Conservation (phyloP, 2,329 filamentous ascomycete species). For the Coniochaeta pulveracea region DNA sequence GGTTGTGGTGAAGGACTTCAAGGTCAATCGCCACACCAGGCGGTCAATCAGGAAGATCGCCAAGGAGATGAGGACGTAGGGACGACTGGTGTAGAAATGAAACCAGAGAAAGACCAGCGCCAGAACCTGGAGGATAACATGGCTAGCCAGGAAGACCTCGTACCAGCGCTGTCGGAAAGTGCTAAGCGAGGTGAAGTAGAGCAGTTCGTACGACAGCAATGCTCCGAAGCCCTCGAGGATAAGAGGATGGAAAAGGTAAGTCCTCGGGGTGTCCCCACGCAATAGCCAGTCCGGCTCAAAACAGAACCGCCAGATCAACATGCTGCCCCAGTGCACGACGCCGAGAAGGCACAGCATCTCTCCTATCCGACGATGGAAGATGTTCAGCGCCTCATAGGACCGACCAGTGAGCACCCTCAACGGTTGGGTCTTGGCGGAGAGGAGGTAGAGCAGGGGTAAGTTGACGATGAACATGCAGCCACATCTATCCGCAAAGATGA, state of each 20-base stretch:
- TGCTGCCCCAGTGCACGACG: slow-evolving; percentile 40
- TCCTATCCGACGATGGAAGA: slow-evolving; percentile 52
- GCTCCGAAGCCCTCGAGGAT: slow-evolving; percentile 42
- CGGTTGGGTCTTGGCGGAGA: slow-evolving; percentile 57
- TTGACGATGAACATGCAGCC: slow-evolving; percentile 39
- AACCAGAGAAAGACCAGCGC: slow-evolving; percentile 47
- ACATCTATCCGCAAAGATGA: slow-evolving; percentile 46
- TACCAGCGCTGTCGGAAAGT: slow-evolving; percentile 50
- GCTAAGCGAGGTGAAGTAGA: slow-evolving; percentile 50
- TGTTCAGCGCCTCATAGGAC: slow-evolving; percentile 55
- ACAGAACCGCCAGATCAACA: slow-evolving; percentile 43
- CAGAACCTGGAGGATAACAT: slow-evolving; percentile 43
- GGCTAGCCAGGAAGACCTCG: slow-evolving; percentile 48
- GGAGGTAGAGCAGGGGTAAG: slow-evolving; percentile 44
- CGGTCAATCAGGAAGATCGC: slow-evolving; percentile 47
- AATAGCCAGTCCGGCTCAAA: slow-evolving; percentile 35
- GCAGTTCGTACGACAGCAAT: slow-evolving; percentile 45
- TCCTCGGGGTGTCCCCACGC: slow-evolving; percentile 21
- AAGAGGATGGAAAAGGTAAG: slow-evolving; percentile 38
- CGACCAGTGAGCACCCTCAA: slow-evolving; percentile 47
- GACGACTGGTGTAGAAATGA: slow-evolving; percentile 39
- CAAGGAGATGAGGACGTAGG: slow-evolving; percentile 41
- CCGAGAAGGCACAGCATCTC: slow-evolving; percentile 51
- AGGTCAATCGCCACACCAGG: slow-evolving; percentile 40
- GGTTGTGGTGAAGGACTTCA: slow-evolving; percentile 34